Evolutionary conservation across 2,329 filamentous ascomycete species (phyloP).

Genomic region (Cylindrodendrum hubeiense): DNA sequence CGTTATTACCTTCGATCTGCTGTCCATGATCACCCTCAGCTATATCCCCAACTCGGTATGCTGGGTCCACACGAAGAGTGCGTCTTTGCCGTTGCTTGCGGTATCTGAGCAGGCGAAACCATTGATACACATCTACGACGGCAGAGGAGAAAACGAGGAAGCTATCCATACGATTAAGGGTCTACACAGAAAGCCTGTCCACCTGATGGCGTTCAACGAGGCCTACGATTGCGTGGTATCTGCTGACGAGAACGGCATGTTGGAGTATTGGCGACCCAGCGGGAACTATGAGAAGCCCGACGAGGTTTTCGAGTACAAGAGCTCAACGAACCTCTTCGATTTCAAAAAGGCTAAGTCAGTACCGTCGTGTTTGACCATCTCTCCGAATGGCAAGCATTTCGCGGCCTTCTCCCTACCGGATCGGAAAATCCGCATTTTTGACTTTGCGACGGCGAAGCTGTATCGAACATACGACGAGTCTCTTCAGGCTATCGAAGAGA

Average conservation of each 20-base stretch:
- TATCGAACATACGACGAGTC: conserved; percentile 97
- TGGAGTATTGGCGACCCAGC: conserved; percentile 94
- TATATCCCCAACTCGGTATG: conserved; percentile 84
- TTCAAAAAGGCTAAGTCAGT: conserved; percentile 96
- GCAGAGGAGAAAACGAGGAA: conserved; percentile 81
- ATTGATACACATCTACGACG: conserved; percentile 87
- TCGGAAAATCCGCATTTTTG: conserved; percentile 91
- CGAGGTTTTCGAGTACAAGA: conserved; percentile 93
- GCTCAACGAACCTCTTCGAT: conserved; percentile 92
- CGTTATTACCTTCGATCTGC: conserved; percentile 87
- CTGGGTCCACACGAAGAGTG: conserved; percentile 90
- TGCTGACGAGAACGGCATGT: conserved; percentile 89
- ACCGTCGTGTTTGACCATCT: conserved; percentile 85
- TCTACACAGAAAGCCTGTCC: conserved; percentile 85
- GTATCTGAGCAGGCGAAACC: conserved; percentile 82
- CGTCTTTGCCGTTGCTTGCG: conserved; percentile 88
- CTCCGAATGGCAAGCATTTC: conserved; percentile 87
- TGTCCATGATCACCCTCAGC: conserved; percentile 84
- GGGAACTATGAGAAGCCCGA: conserved; percentile 90
- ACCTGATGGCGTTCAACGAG: conserved; percentile 90
- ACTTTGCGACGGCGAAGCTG: conserved; percentile 89
- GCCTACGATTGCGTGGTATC: conserved; percentile 91
- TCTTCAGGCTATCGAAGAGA: conserved; percentile 86
- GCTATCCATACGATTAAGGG: conserved; percentile 83
- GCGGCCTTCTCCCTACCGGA: conserved; percentile 93